Evolutionary conservation across 2,329 filamentous ascomycete genomes (phyloP).

Genomic region (Aspergillus fumigatus): DNA sequence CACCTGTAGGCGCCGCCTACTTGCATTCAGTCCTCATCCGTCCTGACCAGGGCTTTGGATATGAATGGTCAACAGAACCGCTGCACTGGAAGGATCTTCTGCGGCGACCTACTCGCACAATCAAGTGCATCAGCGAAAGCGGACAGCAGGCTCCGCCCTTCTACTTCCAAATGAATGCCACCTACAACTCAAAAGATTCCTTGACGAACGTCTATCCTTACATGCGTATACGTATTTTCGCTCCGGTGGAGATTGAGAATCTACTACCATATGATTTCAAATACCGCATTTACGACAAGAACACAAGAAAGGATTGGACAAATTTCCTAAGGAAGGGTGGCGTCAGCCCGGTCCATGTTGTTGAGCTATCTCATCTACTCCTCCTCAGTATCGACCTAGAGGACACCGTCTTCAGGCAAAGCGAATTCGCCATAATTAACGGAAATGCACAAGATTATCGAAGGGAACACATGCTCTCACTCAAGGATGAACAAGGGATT

Average conservation of each 20-base stretch:
- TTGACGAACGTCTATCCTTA: conserved; percentile 83
- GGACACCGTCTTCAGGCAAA: conserved; percentile 88
- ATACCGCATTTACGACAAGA: conserved; percentile 97
- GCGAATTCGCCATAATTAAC: conserved; percentile 97
- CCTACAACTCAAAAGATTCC: conserved; percentile 78
- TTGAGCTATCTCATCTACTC: conserved; percentile 89
- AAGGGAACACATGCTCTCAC: conserved; percentile 70
- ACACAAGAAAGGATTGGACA: conserved; percentile 97
- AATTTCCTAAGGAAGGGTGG: conserved; percentile 97
- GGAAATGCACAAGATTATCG: conserved; percentile 82
- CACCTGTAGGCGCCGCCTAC: conserved; percentile 86
- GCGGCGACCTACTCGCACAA: conserved; percentile 75
- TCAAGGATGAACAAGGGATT: conserved; percentile 80
- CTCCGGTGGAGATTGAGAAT: conserved; percentile 91
- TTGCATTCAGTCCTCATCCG: conserved; percentile 83
- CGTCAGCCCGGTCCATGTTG: conserved; percentile 93
- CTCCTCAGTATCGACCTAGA: conserved; percentile 94
- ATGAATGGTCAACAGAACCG: conserved; percentile 85
- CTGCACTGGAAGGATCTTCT: conserved; percentile 92
- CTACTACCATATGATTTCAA: conserved; percentile 97
- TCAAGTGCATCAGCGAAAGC: conserved; percentile 82
- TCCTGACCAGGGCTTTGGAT: conserved; percentile 93
- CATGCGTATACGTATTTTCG: conserved; percentile 88
- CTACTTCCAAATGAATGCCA: conserved; percentile 92
- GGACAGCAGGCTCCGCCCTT: conserved; percentile 75